Evolutionary conservation across 2,329 filamentous ascomycete genomes (phyloP).

Genomic region (Xylariaceae sp.): DNA sequence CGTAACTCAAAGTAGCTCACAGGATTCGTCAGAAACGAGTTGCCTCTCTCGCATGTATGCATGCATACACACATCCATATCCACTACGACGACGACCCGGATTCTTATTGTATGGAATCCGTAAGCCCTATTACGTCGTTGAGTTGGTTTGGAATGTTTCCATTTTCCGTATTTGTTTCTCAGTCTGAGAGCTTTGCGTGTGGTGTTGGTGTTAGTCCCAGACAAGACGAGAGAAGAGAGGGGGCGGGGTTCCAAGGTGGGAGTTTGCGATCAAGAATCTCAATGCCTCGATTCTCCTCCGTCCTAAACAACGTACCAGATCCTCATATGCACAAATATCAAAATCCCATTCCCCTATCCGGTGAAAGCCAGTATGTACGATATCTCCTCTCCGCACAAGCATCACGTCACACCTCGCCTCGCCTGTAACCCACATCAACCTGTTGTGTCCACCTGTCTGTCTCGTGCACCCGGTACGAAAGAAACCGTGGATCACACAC

Average conservation of each 20-base stretch:
- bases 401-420: slow-evolving; percentile 11
- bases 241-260: neutral
- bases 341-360: no score
- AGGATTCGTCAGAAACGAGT: neutral
- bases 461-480: neutral
- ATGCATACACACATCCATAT: no score
- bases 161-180: neutral
- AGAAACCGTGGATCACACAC: no score
- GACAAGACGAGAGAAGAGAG: neutral
- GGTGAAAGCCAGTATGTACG: neutral
- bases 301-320: no score
- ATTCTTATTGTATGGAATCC: neutral
- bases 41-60: neutral
- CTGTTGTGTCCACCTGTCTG: slow-evolving; percentile 11
- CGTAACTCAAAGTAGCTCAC: neutral
- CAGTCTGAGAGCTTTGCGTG: neutral
- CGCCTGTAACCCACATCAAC: neutral
- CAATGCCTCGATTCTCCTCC: no score
- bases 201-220: neutral
- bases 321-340: no score
- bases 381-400: neutral
- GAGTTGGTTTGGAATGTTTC: no score
- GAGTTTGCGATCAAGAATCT: neutral
- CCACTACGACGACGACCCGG: neutral
- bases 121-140: no score